A percentile compares a stretch with the other conserved stretches of the same genome.
These are phyloP conservation scores for Botrytis tulipae DNA, from an alignment of 2,329 filamentous ascomycete species.

Conservation along the genomic window DNA sequence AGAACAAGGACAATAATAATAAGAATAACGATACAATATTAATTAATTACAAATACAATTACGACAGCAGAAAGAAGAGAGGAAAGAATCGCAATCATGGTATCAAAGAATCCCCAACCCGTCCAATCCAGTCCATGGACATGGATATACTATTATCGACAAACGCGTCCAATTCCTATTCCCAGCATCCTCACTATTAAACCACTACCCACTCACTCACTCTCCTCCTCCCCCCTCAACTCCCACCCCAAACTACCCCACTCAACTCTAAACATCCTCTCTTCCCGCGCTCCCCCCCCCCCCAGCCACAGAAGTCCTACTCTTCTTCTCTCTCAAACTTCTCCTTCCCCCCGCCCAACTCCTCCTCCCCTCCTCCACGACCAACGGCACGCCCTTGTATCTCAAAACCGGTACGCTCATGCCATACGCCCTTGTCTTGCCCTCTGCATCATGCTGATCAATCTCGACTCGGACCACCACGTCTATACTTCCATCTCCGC, in stretches of 20 bases:
- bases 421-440: constrained; percentile 79
- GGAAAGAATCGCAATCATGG: background rate
- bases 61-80: background rate
- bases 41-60: background rate
- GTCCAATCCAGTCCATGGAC: background rate
- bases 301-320: background rate
- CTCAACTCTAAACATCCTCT: background rate
- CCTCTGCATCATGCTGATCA: constrained; percentile 76
- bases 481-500: constrained; percentile 71
- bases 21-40: background rate
- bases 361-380: background rate
- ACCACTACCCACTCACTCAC: too few relatives aligned
- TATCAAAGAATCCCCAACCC: background rate
- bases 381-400: constrained; percentile 21
- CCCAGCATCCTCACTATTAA: background rate
- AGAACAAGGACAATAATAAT: too few relatives aligned
- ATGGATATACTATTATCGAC: background rate
- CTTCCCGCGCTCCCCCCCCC: background rate
- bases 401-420: constrained; percentile 67
- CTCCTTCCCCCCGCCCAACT: background rate
- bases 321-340: background rate
- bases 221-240: too few relatives aligned
- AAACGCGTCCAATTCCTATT: background rate
- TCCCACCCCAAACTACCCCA: background rate
- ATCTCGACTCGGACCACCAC: constrained; percentile 85